These are phyloP conservation scores for Aspergillus mulundensis DNA, from an alignment of 495 filamentous ascomycete genomes.

Conservation along the genomic window DNA sequence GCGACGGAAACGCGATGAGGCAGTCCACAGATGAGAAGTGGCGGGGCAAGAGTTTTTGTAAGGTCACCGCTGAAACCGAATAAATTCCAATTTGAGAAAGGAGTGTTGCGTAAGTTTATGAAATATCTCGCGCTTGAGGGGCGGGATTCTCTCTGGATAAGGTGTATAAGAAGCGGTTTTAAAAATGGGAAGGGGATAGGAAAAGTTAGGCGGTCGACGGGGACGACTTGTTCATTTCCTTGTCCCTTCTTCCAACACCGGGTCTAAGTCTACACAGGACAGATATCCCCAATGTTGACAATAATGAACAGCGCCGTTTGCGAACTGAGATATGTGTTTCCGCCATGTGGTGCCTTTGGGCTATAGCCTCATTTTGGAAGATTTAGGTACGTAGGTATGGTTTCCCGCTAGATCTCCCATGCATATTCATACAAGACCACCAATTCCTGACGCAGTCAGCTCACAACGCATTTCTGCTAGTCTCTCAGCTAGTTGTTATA, in stretches of 20 bases:
- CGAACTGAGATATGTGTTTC: neutral
- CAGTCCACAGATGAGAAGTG: conserved; percentile 8
- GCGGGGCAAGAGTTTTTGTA: conserved; percentile 9
- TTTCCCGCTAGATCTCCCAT: too few species aligned
- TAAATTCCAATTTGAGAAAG: neutral
- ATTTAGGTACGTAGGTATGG: too few species aligned
- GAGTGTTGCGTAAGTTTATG: neutral
- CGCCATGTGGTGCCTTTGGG: neutral
- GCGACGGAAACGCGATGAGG: conserved; percentile 15
- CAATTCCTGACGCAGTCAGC: neutral
- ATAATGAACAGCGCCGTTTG: neutral
- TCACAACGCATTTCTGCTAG: too few species aligned
- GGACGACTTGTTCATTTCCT: conserved; percentile 2
- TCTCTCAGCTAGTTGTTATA: too few species aligned
- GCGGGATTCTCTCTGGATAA: neutral
- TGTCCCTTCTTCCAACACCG: neutral
- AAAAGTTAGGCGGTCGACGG: conserved; percentile 11
- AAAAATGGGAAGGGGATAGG: conserved; percentile 5
- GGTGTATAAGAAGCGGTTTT: neutral
- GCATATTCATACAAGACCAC: neutral
- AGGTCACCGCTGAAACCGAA: neutral
- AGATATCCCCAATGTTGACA: neutral
- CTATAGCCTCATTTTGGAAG: neutral
- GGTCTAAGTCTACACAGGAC: neutral
- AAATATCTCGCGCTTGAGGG: neutral